Percentiles rank a stretch among this genome's conserved stretches.
phyloP scores from a whole-genome alignment of 2,329 filamentous ascomycete species.

The Fusarium neocosmosporiellum region DNA sequence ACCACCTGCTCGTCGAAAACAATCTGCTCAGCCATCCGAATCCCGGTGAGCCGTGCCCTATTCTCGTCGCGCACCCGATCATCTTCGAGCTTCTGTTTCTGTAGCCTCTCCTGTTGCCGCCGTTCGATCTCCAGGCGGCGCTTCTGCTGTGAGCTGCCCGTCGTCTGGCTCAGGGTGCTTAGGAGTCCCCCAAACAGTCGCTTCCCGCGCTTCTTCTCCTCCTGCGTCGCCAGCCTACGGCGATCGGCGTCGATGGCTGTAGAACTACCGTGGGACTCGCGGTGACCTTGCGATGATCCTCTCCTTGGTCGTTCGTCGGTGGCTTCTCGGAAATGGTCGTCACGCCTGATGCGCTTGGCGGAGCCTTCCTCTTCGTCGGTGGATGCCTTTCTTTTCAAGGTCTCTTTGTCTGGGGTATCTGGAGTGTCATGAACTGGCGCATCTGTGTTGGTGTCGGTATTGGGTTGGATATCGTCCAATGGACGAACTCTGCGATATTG shows the following conservation, averaged over 20 bases:
- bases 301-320: slow-evolving; percentile 23
- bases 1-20: slow-evolving; percentile 82
- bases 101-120: slow-evolving; percentile 80
- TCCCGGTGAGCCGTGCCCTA: slow-evolving; percentile 68
- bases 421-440: neutral
- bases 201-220: slow-evolving; percentile 87
- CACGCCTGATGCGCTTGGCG: slow-evolving; percentile 43
- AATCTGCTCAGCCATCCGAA: slow-evolving; percentile 76
- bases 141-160: slow-evolving; percentile 71
- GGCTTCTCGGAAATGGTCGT: slow-evolving; percentile 31
- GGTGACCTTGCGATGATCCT: slow-evolving; percentile 24
- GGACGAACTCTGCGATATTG: slow-evolving; percentile 26
- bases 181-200: slow-evolving; percentile 87
- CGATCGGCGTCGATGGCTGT: slow-evolving; percentile 31
- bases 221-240: slow-evolving; percentile 54
- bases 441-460: slow-evolving; percentile 2
- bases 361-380: slow-evolving; percentile 30
- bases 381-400: slow-evolving; percentile 47
- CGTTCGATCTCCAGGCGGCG: slow-evolving; percentile 84
- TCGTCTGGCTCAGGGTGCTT: slow-evolving; percentile 80
- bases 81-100: slow-evolving; percentile 78
- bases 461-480: slow-evolving; percentile 22
- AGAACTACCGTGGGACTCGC: slow-evolving; percentile 16
- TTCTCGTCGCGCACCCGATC: slow-evolving; percentile 74
- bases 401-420: slow-evolving; percentile 16